Conservation (phyloP, 2,329 filamentous ascomycete species). For the Claviceps citrina region DNA sequence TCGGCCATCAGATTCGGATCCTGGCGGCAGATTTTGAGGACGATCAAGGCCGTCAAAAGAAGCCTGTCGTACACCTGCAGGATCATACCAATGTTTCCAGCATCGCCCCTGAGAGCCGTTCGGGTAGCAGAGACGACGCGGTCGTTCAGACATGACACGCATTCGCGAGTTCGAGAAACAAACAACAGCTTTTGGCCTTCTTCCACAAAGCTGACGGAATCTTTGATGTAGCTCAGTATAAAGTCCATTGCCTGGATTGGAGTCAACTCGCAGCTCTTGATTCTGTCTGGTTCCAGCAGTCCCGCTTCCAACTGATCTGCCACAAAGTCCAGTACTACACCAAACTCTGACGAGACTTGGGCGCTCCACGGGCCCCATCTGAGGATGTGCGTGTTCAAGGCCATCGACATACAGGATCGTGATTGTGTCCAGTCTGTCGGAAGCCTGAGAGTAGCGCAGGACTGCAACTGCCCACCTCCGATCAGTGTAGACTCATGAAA, state of each 20-base stretch:
- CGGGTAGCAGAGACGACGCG: constrained; percentile 13
- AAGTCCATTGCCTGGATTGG: constrained; percentile 25
- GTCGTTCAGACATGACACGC: constrained; percentile 25
- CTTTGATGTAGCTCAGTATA: constrained; percentile 31
- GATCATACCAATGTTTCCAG: constrained; percentile 6
- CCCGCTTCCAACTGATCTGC: constrained; percentile 26
- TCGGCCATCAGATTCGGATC: constrained; percentile 18
- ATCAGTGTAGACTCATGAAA: constrained; percentile 46
- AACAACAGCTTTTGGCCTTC: constrained; percentile 25
- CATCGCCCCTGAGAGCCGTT: constrained; percentile 1
- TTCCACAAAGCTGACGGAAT: constrained; percentile 25
- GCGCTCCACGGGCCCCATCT: constrained; percentile 43
- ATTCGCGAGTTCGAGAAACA: constrained; percentile 26
- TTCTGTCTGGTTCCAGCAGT: neutral
- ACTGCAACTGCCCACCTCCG: constrained; percentile 29
- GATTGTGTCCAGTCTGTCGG: constrained; percentile 8
- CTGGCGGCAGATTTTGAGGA: constrained; percentile 28
- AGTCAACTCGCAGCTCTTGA: constrained; percentile 5
- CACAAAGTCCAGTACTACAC: constrained; percentile 45
- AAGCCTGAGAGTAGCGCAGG: constrained; percentile 19
- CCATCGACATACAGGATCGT: constrained; percentile 25
- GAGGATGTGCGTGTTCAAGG: constrained; percentile 32
- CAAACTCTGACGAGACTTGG: constrained; percentile 43
- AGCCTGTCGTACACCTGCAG: constrained; percentile 17
- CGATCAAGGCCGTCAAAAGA: constrained; percentile 19